phyloP scores from a whole-genome alignment of 2,329 filamentous ascomycete genomes.

The Cladosporium colombiae region DNA sequence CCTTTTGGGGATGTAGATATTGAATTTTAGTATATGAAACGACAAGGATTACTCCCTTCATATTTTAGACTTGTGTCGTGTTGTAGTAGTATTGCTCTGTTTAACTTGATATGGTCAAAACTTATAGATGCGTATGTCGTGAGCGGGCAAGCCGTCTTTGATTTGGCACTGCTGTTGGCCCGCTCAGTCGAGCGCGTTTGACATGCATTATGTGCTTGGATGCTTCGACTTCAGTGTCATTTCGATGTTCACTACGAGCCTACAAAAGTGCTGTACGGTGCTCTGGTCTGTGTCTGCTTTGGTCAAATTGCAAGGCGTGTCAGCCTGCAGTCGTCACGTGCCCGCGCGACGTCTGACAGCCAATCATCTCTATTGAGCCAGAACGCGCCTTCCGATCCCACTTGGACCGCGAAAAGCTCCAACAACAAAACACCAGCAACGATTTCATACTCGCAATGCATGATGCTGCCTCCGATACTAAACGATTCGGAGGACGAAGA shows the following conservation, averaged over 20 bases:
- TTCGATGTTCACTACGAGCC: neutral
- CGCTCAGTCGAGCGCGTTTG: neutral
- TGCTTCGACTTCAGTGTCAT: neutral
- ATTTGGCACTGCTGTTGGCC: neutral
- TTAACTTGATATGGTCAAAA: neutral
- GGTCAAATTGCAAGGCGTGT: neutral
- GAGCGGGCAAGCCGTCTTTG: neutral
- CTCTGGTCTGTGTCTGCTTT: neutral
- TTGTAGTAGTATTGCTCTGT: neutral
- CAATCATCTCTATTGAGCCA: neutral
- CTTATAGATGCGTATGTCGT: neutral
- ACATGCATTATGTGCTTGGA: neutral
- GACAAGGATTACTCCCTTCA: neutral
- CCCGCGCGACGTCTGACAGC: neutral
- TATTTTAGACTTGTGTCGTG: neutral
- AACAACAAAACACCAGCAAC: neutral
- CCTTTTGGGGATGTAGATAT: neutral
- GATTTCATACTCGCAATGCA: conserved; percentile 2
- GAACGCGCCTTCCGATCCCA: neutral
- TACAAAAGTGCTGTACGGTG: neutral
- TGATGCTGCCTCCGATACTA: conserved; percentile 20
- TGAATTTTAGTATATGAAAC: conserved; percentile 6
- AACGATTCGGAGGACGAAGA: conserved; percentile 29
- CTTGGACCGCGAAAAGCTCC: neutral
- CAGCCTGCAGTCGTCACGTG: neutral